Percentiles rank a stretch among this genome's conserved stretches.
phyloP scores from a whole-genome alignment of 192 early-diverging fungal species.

The Coemansia sp. region DNA sequence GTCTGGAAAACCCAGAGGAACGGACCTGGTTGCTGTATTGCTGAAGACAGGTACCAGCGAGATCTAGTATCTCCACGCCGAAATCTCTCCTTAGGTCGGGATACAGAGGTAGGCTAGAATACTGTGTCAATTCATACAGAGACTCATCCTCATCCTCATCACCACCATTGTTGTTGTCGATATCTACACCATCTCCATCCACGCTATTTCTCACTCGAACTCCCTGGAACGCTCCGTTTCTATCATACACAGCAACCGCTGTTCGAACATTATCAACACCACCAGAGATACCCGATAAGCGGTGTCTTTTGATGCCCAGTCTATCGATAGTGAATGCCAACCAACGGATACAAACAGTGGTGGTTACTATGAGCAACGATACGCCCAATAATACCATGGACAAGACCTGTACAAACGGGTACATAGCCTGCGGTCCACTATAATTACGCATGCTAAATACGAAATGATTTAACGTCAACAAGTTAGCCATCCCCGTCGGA shows the following conservation, averaged over 20 bases:
- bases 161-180: background rate
- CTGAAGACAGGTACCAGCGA: slow-evolving; percentile 51
- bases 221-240: slow-evolving; percentile 38
- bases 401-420: slow-evolving; percentile 47
- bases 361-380: slow-evolving; percentile 33
- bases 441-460: slow-evolving; percentile 35
- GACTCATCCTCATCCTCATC: slow-evolving; percentile 20
- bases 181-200: slow-evolving; percentile 8
- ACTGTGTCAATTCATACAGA: slow-evolving; percentile 26
- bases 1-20: slow-evolving; percentile 25
- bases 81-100: slow-evolving; percentile 48
- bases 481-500: slow-evolving; percentile 30
- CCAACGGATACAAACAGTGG: slow-evolving; percentile 35
- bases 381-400: slow-evolving; percentile 36
- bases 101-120: slow-evolving; percentile 18
- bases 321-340: slow-evolving; percentile 33
- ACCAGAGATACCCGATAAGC: background rate
- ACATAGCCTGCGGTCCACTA: slow-evolving; percentile 17
- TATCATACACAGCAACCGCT: slow-evolving; percentile 32
- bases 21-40: slow-evolving; percentile 46
- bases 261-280: background rate
- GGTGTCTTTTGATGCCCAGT: slow-evolving; percentile 16
- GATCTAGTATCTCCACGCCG: slow-evolving; percentile 46
- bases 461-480: slow-evolving; percentile 43
- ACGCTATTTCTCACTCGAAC: background rate